Conservation (phyloP, 2,329 filamentous ascomycete genomes). For the Aspergillus fijiensis region DNA sequence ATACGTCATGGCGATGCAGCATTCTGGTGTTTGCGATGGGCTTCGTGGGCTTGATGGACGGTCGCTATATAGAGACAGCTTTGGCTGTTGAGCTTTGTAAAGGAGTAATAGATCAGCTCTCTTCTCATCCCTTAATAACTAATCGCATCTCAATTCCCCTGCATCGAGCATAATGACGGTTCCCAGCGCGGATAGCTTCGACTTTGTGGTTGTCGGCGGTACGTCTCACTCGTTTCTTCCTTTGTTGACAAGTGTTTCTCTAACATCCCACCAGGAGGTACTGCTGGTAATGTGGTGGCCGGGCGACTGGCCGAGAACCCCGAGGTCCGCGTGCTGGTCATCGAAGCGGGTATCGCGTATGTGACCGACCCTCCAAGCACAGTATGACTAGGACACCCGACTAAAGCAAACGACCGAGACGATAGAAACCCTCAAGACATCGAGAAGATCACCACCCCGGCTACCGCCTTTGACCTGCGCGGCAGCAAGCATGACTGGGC, state of each 20-base stretch:
- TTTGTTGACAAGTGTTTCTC: not conserved
- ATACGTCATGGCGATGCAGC: too few species aligned
- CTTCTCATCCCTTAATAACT: not conserved
- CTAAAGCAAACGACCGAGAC: not conserved
- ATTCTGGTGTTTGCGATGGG: too few species aligned
- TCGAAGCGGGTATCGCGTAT: slow-evolving; percentile 1
- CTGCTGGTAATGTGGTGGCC: slow-evolving; percentile 1
- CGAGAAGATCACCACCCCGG: not conserved
- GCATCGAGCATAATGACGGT: not conserved
- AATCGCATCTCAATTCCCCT: not conserved
- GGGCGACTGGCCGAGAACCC: slow-evolving; percentile 4
- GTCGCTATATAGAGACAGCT: not conserved
- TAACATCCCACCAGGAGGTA: not conserved
- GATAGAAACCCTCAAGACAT: not conserved
- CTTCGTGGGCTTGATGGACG: too few species aligned
- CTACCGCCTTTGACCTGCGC: not conserved
- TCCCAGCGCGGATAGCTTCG: not conserved
- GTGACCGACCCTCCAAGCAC: not conserved
- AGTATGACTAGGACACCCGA: not conserved
- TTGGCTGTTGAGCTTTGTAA: not conserved
- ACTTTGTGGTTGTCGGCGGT: slow-evolving; percentile 3
- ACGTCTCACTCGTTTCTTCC: not conserved
- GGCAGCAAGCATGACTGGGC: slow-evolving; percentile 3
- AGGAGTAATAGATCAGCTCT: too few species aligned
- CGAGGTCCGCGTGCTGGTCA: not conserved